Conservation (phyloP, 176 grass and related monocot genomes). For the Bonia amplexicaulis region DNA sequence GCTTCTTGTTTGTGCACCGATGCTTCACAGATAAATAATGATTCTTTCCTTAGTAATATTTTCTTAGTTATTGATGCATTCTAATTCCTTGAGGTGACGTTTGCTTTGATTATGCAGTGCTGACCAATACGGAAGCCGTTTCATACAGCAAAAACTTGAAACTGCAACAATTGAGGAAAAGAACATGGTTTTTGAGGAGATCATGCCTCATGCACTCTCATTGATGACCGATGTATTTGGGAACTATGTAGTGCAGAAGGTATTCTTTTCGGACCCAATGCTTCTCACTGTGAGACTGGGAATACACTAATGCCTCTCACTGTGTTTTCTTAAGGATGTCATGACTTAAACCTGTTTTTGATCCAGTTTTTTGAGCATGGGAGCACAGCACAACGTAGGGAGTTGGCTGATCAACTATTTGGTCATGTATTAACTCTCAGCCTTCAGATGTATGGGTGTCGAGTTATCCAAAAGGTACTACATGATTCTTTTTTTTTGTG, state of each 20-base stretch:
- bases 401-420: conserved; percentile 72
- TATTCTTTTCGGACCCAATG: conserved; percentile 27
- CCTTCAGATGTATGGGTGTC: conserved; percentile 93
- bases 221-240: conserved; percentile 98
- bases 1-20: background rate
- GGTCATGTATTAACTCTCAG: conserved; percentile 78
- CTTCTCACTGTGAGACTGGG: background rate
- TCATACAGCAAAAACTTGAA: conserved; percentile 98
- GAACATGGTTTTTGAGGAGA: conserved; percentile 85
- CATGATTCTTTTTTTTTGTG: conserved; percentile 1
- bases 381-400: conserved; percentile 52
- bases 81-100: background rate
- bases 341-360: background rate
- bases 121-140: conserved; percentile 94
- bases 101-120: conserved; percentile 50
- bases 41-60: background rate
- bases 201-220: conserved; percentile 74
- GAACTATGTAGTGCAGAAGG: conserved; percentile 96
- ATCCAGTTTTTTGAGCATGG: conserved; percentile 81
- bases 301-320: conserved; percentile 11
- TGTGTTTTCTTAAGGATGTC: background rate
- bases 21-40: background rate
- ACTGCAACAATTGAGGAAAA: conserved; percentile 84
- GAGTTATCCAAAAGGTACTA: conserved; percentile 85
- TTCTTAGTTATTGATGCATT: background rate